Evolutionary conservation across 23 red algal species (phyloP), one percentile per base, ranked within the genome.

Genomic region (Gracilaria domingensis): DNA sequence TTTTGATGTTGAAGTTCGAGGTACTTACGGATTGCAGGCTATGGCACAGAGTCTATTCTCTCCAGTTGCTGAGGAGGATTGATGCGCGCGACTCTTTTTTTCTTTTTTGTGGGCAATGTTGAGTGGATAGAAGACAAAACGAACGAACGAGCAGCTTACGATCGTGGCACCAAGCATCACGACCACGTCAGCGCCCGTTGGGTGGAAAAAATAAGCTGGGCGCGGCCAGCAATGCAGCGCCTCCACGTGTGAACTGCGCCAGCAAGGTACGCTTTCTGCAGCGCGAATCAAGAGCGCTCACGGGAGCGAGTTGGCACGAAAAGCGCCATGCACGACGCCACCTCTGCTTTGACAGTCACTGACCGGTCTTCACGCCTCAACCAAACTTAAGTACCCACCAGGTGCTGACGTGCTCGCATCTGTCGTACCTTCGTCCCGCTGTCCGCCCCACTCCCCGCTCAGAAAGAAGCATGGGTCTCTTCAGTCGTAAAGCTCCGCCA

Each of bases 1-100:
- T 75, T 99, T 99, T 66, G 97, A 99, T 79, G 83, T 80, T 28
- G 97, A 99, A 80, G 97, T 99, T 1, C 90, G 97, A 23, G 97
- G 94, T 28, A n/a, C 81, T 3, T 59, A 91, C 29, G 94, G 84
- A 6, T 66, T 98, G 20, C 91, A 79, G 30, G 84, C 82, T 0
- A 88, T 96, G 94, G 83, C 54, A 1, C 23, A 79, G 23, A 73
- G 56, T 24, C 34, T 95, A 53, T 95, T 95, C 84, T 76, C 82
- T 12, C 0, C 39, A 1, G 45, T 20, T 77, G 72, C 1, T 9
- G 23, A 25, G 24, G 72, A 40, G 72, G 18, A 50, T 8, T 77
- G 42, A 50, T 30, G 72, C 39, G 7, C 1, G 24, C 24, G 59
- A 30, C 25, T 30, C 17, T 55, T 55, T 55, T 18, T 55, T 55